Conservation (phyloP, 2,329 filamentous ascomycete genomes). For the Cryoendolithus antarcticus region DNA sequence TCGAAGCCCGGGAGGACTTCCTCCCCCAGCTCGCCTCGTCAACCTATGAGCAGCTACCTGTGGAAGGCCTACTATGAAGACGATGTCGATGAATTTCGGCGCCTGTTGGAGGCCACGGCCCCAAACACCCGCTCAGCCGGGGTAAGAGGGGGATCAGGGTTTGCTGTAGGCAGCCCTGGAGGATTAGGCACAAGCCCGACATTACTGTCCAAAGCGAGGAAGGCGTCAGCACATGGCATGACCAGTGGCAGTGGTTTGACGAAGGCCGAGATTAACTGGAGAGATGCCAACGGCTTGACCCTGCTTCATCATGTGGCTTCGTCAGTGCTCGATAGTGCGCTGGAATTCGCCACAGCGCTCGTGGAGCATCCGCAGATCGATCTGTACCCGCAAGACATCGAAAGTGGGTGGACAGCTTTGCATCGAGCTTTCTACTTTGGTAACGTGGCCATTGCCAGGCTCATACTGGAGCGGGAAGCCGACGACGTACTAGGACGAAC, state of each 20-base stretch:
- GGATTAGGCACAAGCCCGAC: slow-evolving; percentile 34
- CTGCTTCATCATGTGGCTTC: slow-evolving; percentile 75
- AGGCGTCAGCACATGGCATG: slow-evolving; percentile 10
- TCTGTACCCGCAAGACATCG: slow-evolving; percentile 72
- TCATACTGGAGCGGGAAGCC: slow-evolving; percentile 67
- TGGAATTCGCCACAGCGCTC: slow-evolving; percentile 64
- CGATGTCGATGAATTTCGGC: slow-evolving; percentile 90
- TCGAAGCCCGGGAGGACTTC: slow-evolving; percentile 35
- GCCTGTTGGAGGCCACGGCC: slow-evolving; percentile 64
- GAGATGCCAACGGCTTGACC: slow-evolving; percentile 70
- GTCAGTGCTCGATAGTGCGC: slow-evolving; percentile 55
- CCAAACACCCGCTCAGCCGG: slow-evolving; percentile 40
- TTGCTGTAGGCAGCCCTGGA: slow-evolving; percentile 30
- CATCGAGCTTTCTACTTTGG: slow-evolving; percentile 84
- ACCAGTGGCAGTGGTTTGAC: slow-evolving; percentile 16
- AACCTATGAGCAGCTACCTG: slow-evolving; percentile 80
- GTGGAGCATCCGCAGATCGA: slow-evolving; percentile 75
- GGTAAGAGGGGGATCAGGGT: slow-evolving; percentile 27
- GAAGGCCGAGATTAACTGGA: slow-evolving; percentile 66
- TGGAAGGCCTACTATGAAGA: slow-evolving; percentile 97
- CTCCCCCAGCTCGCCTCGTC: slow-evolving; percentile 16
- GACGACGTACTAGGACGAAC: slow-evolving; percentile 52
- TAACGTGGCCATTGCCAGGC: slow-evolving; percentile 73
- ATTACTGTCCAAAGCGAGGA: slow-evolving; percentile 23
- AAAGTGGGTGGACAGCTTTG: slow-evolving; percentile 92